phyloP scores from a whole-genome alignment of 2,329 filamentous ascomycete species.

The Phialocephala sp. region DNA sequence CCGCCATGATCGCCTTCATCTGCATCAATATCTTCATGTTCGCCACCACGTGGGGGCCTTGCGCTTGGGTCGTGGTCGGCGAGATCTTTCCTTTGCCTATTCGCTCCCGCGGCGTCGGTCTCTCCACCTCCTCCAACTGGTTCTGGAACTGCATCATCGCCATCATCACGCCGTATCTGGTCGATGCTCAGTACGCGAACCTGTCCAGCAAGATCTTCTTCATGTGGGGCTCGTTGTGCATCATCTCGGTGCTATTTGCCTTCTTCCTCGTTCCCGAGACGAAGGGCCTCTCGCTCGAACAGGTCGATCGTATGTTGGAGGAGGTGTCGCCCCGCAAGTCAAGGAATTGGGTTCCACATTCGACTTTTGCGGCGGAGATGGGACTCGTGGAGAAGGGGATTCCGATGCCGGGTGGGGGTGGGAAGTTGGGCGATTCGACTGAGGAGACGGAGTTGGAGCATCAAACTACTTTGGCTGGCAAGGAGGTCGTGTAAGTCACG shows the following conservation, averaged over 20 bases:
- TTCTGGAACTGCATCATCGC: slow-evolving; percentile 76
- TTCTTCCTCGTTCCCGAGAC: slow-evolving; percentile 84
- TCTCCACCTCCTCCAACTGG: slow-evolving; percentile 90
- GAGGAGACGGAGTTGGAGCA: slow-evolving; percentile 25
- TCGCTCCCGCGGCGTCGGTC: slow-evolving; percentile 80
- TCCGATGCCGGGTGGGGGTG: neutral
- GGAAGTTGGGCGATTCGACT: slow-evolving; percentile 19
- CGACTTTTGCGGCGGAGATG: slow-evolving; percentile 40
- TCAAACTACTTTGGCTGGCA: slow-evolving; percentile 6
- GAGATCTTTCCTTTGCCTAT: slow-evolving; percentile 87
- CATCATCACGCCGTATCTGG: slow-evolving; percentile 76
- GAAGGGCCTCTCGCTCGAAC: slow-evolving; percentile 81
- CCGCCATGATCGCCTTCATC: slow-evolving; percentile 58
- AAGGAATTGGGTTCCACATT: slow-evolving; percentile 37
- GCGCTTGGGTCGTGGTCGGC: slow-evolving; percentile 80
- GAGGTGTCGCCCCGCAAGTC: slow-evolving; percentile 50
- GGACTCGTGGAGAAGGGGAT: slow-evolving; percentile 28
- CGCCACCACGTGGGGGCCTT: slow-evolving; percentile 76
- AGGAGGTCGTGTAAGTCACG: slow-evolving; percentile 21
- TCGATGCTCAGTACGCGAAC: slow-evolving; percentile 70
- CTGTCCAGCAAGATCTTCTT: slow-evolving; percentile 78
- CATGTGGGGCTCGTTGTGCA: slow-evolving; percentile 73
- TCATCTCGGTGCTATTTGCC: slow-evolving; percentile 73
- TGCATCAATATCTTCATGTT: slow-evolving; percentile 88
- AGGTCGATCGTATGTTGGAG: slow-evolving; percentile 78